These are phyloP conservation scores for Candida hungchunana DNA, from an alignment of 805 yeast genomes.

Conservation along the genomic window DNA sequence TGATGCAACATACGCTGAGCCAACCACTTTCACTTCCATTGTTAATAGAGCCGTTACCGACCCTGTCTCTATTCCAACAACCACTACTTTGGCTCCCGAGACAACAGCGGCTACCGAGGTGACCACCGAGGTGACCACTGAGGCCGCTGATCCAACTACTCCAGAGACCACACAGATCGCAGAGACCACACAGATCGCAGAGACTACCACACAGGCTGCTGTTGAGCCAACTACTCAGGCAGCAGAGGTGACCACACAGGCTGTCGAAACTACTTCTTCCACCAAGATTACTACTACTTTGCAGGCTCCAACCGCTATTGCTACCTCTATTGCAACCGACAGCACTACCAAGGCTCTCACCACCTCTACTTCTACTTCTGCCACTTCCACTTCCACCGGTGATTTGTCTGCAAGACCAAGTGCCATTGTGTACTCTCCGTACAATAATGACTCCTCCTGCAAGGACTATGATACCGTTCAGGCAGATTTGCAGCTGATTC, in stretches of 20 bases:
- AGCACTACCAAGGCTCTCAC: constrained; percentile 15
- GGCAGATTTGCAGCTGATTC: constrained; percentile 55
- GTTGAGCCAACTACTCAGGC: constrained; percentile 27
- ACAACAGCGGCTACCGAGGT: constrained; percentile 8
- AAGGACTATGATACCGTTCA: constrained; percentile 51
- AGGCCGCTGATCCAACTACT: constrained; percentile 13
- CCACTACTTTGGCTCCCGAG: constrained; percentile 14
- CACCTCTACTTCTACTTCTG: constrained; percentile 26
- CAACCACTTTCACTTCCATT: constrained; percentile 32
- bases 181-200: constrained; percentile 9
- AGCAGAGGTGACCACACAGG: constrained; percentile 20
- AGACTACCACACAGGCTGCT: constrained; percentile 24
- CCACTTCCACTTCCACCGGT: constrained; percentile 28
- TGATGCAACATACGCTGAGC: constrained; percentile 32
- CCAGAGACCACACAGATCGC: constrained; percentile 13
- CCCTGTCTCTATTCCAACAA: constrained; percentile 14
- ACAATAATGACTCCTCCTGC: constrained; percentile 63
- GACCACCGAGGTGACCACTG: constrained; percentile 13
- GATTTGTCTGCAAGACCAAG: constrained; percentile 41
- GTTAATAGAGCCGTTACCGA: constrained; percentile 20
- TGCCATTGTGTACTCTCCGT: constrained; percentile 75
- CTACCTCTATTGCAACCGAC: constrained; percentile 16
- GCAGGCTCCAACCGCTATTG: constrained; percentile 18
- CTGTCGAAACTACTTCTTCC: constrained; percentile 22
- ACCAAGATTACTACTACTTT: constrained; percentile 19